Evolutionary conservation across 2,329 filamentous ascomycete species (phyloP).

Genomic region (Fusarium sp.): DNA sequence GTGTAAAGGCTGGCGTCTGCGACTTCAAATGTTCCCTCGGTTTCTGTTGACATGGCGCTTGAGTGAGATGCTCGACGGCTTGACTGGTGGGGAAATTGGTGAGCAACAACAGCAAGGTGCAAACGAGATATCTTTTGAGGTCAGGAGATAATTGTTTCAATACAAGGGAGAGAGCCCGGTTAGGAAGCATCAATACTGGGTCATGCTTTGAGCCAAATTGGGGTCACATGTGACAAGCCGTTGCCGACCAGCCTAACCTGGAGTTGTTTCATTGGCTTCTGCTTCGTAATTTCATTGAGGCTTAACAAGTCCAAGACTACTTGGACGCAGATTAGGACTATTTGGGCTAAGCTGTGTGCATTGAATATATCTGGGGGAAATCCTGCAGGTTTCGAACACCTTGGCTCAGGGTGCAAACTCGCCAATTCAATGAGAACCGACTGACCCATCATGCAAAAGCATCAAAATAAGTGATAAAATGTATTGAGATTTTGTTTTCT

Average conservation of each 20-base stretch:
- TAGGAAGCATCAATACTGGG: constrained; percentile 8
- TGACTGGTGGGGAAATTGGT: background rate
- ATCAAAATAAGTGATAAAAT: background rate
- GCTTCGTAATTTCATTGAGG: constrained; percentile 11
- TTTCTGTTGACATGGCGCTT: constrained; percentile 55
- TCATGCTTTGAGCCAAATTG: constrained; percentile 27
- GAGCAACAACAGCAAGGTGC: background rate
- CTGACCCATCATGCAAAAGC: background rate
- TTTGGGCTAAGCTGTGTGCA: background rate
- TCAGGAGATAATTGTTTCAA: background rate
- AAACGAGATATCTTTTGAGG: background rate
- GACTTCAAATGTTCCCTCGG: constrained; percentile 65
- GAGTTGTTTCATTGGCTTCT: constrained; percentile 25
- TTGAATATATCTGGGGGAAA: background rate
- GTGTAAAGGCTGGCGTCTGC: constrained; percentile 64
- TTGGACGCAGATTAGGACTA: background rate
- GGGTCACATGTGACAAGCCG: constrained; percentile 42
- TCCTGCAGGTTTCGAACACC: background rate
- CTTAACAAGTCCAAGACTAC: constrained; percentile 6
- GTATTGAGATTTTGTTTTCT: constrained; percentile 33
- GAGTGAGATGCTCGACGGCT: constrained; percentile 3
- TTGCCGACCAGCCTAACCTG: constrained; percentile 35
- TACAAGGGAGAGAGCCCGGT: background rate
- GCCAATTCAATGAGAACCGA: too few relatives aligned
- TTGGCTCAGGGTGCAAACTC: background rate